Conservation (phyloP, 1,284 basidiomycete species). For the Trametes polyzona region DNA sequence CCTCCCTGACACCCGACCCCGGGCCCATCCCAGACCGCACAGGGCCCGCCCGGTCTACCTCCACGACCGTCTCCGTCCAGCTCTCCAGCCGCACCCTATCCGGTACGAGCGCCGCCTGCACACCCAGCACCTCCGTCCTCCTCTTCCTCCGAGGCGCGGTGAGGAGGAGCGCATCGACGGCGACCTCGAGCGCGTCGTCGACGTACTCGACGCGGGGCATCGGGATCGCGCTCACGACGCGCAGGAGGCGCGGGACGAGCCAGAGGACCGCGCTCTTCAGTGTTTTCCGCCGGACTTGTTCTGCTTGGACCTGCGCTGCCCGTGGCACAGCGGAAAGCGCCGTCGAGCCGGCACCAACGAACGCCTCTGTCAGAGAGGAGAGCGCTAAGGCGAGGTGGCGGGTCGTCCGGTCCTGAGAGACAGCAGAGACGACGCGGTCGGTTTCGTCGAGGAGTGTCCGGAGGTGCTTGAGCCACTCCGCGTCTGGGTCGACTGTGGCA, state of each 20-base stretch:
- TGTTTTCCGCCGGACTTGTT: slow-evolving; percentile 9
- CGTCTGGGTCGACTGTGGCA: slow-evolving; percentile 25
- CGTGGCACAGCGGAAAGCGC: slow-evolving; percentile 21
- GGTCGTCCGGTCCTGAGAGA: slow-evolving; percentile 43
- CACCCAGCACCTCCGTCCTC: slow-evolving; percentile 1
- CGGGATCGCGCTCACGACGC: slow-evolving; percentile 11
- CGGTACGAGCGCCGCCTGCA: slow-evolving; percentile 41
- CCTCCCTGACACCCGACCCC: neutral
- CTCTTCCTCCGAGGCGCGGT: slow-evolving; percentile 2
- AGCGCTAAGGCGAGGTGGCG: slow-evolving; percentile 39
- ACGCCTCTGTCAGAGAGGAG: slow-evolving; percentile 33
- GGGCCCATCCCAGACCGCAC: neutral
- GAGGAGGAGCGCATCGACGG: slow-evolving; percentile 9
- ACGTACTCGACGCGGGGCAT: slow-evolving; percentile 17
- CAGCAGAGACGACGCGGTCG: slow-evolving; percentile 36
- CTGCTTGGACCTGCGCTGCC: neutral
- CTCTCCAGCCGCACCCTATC: slow-evolving; percentile 47
- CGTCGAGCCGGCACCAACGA: slow-evolving; percentile 14
- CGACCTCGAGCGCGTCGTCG: slow-evolving; percentile 7
- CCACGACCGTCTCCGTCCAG: slow-evolving; percentile 46
- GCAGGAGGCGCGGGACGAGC: slow-evolving; percentile 6
- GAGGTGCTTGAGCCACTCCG: slow-evolving; percentile 34
- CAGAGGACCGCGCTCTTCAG: neutral
- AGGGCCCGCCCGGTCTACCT: slow-evolving; percentile 33
- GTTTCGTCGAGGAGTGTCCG: slow-evolving; percentile 37